Conservation (phyloP, 2,329 filamentous ascomycete genomes). For the Trichoderma cornu-damae region DNA sequence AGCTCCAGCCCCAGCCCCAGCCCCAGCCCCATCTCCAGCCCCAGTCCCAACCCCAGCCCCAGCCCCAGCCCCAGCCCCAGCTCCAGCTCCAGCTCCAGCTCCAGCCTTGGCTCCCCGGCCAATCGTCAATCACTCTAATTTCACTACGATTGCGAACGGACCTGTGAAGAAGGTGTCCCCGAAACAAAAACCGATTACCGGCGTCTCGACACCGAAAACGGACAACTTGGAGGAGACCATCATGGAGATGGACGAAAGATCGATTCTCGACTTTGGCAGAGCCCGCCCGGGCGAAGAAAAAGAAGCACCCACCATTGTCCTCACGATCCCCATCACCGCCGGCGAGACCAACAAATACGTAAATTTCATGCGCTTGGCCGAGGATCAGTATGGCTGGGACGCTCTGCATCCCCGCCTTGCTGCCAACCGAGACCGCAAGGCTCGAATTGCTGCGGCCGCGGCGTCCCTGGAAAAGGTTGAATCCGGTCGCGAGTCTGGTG, state of each 20-base stretch:
- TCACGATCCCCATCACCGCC: slow-evolving; percentile 69
- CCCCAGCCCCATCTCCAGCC: too few species aligned
- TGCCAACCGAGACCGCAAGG: slow-evolving; percentile 79
- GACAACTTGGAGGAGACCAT: slow-evolving; percentile 44
- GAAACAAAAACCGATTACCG: slow-evolving; percentile 42
- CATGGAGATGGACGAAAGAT: slow-evolving; percentile 43
- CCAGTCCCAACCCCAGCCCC: too few species aligned
- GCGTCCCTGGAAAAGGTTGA: slow-evolving; percentile 75
- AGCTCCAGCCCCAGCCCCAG: too few species aligned
- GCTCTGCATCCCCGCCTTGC: slow-evolving; percentile 88
- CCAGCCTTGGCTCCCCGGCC: slow-evolving; percentile 31
- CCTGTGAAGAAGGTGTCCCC: slow-evolving; percentile 44
- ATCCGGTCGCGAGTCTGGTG: slow-evolving; percentile 62
- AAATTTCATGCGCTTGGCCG: slow-evolving; percentile 90
- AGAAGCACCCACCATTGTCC: slow-evolving; percentile 69
- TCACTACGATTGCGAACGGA: slow-evolving; percentile 39
- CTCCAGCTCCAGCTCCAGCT: too few species aligned
- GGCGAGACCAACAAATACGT: slow-evolving; percentile 85
- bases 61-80: too few species aligned
- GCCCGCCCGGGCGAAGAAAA: slow-evolving; percentile 55
- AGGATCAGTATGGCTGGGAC: slow-evolving; percentile 91
- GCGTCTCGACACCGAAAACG: slow-evolving; percentile 45
- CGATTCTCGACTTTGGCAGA: slow-evolving; percentile 58
- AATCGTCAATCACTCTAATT: slow-evolving; percentile 37
- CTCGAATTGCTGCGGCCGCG: slow-evolving; percentile 82